phyloP scores from a whole-genome alignment of 208 protist species.

The Trypanosoma scelopori region DNA sequence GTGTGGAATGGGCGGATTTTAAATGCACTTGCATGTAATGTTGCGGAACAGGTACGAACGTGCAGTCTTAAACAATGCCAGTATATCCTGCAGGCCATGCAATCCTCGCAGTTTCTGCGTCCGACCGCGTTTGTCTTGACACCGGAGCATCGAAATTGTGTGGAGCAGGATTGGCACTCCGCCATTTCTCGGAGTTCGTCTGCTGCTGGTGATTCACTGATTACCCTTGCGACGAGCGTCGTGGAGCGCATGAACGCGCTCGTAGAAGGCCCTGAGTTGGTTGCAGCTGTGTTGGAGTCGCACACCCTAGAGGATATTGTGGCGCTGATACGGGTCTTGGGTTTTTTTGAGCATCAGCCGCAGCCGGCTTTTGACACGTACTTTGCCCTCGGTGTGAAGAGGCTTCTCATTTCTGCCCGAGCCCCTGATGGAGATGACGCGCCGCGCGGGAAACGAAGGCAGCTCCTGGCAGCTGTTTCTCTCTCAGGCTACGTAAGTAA shows the following conservation, averaged over 20 bases:
- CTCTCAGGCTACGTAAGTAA: conserved; percentile 8
- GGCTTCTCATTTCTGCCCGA: conserved; percentile 8
- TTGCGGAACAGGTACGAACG: conserved; percentile 31
- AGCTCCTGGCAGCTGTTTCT: conserved; percentile 7
- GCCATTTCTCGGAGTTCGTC: conserved; percentile 1
- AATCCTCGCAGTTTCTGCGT: conserved; percentile 59
- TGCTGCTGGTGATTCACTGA: conserved; percentile 16
- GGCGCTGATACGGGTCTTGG: conserved; percentile 37
- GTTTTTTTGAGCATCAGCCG: conserved; percentile 64
- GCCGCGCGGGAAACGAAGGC: background rate
- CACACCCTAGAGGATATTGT: conserved; percentile 48
- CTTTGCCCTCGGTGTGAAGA: conserved; percentile 30
- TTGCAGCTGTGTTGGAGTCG: conserved; percentile 34
- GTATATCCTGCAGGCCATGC: conserved; percentile 56
- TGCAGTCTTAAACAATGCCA: conserved; percentile 64
- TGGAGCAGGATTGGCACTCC: conserved; percentile 24
- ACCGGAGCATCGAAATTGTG: conserved; percentile 2
- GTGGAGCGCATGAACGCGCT: conserved; percentile 59
- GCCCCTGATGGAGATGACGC: background rate
- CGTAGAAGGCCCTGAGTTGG: conserved; percentile 25
- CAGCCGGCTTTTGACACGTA: conserved; percentile 75
- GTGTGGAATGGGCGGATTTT: conserved; percentile 75
- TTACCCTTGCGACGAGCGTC: conserved; percentile 31
- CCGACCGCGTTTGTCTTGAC: conserved; percentile 37
- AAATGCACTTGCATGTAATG: conserved; percentile 36